Base-by-base conservation (phyloP, 78 protist species). In the Planoprotostelium fungivorum region DNA sequence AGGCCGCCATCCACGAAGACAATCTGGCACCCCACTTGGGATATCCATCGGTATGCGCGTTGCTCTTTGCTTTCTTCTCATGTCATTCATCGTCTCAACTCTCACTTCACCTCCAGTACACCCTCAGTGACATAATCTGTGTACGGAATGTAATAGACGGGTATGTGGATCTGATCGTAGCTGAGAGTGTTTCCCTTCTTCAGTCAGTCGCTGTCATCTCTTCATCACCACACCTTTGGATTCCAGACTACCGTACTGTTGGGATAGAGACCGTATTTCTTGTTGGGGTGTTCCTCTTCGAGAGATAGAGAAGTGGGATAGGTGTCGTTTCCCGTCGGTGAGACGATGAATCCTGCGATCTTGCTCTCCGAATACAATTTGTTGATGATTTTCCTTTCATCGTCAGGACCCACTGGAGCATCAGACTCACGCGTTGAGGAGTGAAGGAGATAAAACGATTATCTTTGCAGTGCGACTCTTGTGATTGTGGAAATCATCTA, bases 21-120 rank as follows among this genome's bases (percentile, higher is more conserved):
- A 92, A 86, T 29, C 89, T 84, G 34, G 91, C 91, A 0, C 94
- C 94, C 25, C 34, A 89, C 38, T 84, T 73, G 83, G 94, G 94
- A 34, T 85, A 39, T n/a, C 89, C 91, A n/a, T 84, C 28, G 35
- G 86, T 86, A 87, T 87, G 86, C 0, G 29, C 73, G 37, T 83
- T 34, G 0, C 38, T 37, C n/a, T 35, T 38, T 36, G 23, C 37
- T 38, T 35, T 37, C 35, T 89, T 5, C 31, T n/a, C 35, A 28
- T 35, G 1, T 35, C 0, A 83, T 28, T 85, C 28, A 84, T 39
- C 36, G 0, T 25, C 28, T 34, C 35, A 34, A 38, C 31, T 37
- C 36, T 85, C 29, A 0, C 1, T 1, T 23, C 23, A 1, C 10
- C n/a, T 38, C 89, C 0, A 89, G 1, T 16, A 85, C 89, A 86